Evolutionary conservation across 495 filamentous ascomycete species (phyloP), one percentile per base, ranked within the genome.

Genomic region (Evernia prunastri): DNA sequence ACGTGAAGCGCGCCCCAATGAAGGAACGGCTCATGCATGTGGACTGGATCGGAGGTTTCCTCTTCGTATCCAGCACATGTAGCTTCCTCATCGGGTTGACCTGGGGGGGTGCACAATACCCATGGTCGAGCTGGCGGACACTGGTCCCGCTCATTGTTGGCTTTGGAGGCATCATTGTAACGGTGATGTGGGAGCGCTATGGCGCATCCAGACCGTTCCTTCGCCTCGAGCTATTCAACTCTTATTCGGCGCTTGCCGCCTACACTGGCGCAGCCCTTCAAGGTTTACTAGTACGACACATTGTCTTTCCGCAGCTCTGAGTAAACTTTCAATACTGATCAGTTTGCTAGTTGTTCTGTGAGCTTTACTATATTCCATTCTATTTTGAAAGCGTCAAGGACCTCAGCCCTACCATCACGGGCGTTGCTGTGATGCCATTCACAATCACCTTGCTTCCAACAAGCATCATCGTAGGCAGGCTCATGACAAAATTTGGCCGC

Each of bases 161-260:
- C 20, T 23, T 47, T 8, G 20, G 20, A 2, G 43, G 43, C 20
- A 47, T 47, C 17, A 4, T 47, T 23, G 43, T 9, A 47, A 23
- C 43, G 43, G 6, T 47, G 20, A 25, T 25, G 2, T 47, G 43
- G 43, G 43, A 84, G 61, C 61, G 57, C 11, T 74, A 70, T 29
- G 67, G 70, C 5, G 79, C 84, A 3, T 59, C 66, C 1, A 76
- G 84, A 61, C 83, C 85, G 6, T 76, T 88, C 49, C 81, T 88
- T 57, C 78, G 79, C 5, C 70, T 77, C 0, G 72, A 65, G 1
- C 74, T 87, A 18, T 84, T 87, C 71, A 72, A 74, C 69, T 71
- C 74, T 66, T 61, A 74, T n/a, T 51, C 71, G 1, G 65, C 67
- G 35, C 39, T 53, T 0, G 74, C 76, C 74, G 65, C 76, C 6